phyloP scores from a whole-genome alignment of 805 yeast genomes.

The Yarrowia alimentaria region DNA sequence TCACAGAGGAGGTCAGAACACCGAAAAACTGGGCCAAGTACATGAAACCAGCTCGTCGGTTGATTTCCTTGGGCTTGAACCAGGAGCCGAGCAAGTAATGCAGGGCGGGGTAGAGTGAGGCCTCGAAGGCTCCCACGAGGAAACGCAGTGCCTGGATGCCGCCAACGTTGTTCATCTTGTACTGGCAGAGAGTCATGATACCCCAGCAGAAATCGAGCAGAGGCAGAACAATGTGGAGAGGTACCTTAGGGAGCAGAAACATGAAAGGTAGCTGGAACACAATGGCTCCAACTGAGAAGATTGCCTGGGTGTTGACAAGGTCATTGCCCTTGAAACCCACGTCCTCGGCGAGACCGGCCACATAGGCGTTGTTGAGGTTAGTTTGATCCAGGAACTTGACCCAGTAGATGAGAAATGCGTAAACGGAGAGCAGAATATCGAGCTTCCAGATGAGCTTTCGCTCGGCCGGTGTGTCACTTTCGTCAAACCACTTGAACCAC shows the following conservation, averaged over 20 bases:
- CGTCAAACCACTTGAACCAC: conserved; percentile 58
- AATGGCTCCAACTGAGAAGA: conserved; percentile 57
- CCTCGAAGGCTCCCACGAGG: conserved; percentile 64
- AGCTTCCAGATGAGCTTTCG: conserved; percentile 50
- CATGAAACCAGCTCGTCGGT: conserved; percentile 58
- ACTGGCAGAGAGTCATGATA: conserved; percentile 57
- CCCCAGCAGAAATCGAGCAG: conserved; percentile 64
- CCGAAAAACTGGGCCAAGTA: conserved; percentile 64
- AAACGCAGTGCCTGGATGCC: conserved; percentile 62
- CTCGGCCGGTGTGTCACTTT: conserved; percentile 50
- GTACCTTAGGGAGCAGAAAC: conserved; percentile 54
- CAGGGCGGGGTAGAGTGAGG: conserved; percentile 56
- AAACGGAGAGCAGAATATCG: conserved; percentile 54
- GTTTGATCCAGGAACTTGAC: conserved; percentile 60
- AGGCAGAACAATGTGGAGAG: conserved; percentile 54
- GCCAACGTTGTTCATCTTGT: conserved; percentile 48
- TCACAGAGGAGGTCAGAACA: conserved; percentile 56
- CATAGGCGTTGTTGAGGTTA: conserved; percentile 62
- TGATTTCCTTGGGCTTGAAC: conserved; percentile 55
- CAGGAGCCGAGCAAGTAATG: conserved; percentile 48
- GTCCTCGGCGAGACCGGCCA: conserved; percentile 57
- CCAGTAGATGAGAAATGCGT: conserved; percentile 63
- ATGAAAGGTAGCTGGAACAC: conserved; percentile 62
- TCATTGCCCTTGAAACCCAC: conserved; percentile 60
- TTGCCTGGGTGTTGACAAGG: conserved; percentile 53